Evolutionary conservation across 805 yeast species (phyloP).

Genomic region (Kodamaea sagamina): DNA sequence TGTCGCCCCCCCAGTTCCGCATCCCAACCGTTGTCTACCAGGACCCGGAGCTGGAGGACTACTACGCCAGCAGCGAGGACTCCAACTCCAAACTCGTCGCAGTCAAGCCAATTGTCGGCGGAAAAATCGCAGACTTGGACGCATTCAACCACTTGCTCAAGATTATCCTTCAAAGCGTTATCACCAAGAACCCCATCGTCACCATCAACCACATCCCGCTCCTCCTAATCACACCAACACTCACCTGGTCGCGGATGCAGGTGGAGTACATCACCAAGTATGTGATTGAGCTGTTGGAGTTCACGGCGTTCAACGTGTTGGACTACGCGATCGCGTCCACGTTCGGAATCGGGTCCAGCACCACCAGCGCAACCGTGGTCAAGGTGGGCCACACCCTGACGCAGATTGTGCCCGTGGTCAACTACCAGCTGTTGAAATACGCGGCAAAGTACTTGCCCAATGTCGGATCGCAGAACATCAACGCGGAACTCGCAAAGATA

Average conservation of each 20-base stretch:
- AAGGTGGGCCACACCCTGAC: constrained; percentile 78
- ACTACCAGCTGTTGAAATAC: constrained; percentile 61
- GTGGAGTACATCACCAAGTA: constrained; percentile 73
- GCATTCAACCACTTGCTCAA: constrained; percentile 69
- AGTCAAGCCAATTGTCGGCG: constrained; percentile 63
- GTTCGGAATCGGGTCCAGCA: constrained; percentile 64
- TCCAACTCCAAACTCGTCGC: constrained; percentile 34
- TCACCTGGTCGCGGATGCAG: constrained; percentile 65
- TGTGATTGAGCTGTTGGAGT: constrained; percentile 69
- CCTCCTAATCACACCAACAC: constrained; percentile 61
- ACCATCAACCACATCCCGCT: constrained; percentile 71
- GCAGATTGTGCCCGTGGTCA: constrained; percentile 79
- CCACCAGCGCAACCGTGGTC: constrained; percentile 68
- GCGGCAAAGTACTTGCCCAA: constrained; percentile 48
- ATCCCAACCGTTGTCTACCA: constrained; percentile 77
- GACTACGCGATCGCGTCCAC: constrained; percentile 70
- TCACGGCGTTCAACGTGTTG: constrained; percentile 70
- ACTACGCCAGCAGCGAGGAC: constrained; percentile 39
- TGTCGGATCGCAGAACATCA: constrained; percentile 70
- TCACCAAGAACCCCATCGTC: constrained; percentile 40
- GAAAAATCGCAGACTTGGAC: constrained; percentile 63
- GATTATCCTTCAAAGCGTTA: constrained; percentile 42
- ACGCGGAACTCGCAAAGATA: constrained; percentile 48
- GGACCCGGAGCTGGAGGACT: constrained; percentile 38
- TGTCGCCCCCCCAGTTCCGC: constrained; percentile 72